Percentiles rank a stretch among this genome's conserved stretches.
These are phyloP conservation scores for Colletotrichum liaoningense DNA, from an alignment of 2,329 filamentous ascomycete genomes.

Conservation along the genomic window DNA sequence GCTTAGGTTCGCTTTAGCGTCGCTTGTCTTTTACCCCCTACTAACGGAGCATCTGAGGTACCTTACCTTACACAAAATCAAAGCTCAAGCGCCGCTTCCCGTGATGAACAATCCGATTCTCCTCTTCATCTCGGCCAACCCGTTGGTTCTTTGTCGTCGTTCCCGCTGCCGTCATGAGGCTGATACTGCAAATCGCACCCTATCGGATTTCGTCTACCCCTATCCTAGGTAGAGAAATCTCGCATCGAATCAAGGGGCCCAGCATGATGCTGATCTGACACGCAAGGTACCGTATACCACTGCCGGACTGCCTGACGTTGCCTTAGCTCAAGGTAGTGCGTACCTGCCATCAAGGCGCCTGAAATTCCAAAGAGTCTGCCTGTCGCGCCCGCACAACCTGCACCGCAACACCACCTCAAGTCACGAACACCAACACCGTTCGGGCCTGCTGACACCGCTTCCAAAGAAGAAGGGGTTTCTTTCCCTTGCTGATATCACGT, in stretches of 20 bases:
- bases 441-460: neutral
- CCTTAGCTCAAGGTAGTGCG: neutral
- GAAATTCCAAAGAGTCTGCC: neutral
- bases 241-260: constrained; percentile 13
- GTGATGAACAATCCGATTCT: neutral
- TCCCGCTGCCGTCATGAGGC: neutral
- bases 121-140: neutral
- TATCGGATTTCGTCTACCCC: constrained; percentile 9
- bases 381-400: constrained; percentile 2
- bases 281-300: neutral
- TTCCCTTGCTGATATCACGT: constrained; percentile 15
- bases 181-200: neutral
- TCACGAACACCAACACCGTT: neutral
- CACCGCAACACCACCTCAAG: neutral
- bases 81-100: neutral
- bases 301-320: neutral
- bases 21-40: neutral
- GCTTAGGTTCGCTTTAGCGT: neutral
- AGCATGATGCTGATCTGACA: constrained; percentile 26
- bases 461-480: neutral
- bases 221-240: constrained; percentile 14
- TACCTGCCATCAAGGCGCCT: neutral
- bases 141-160: constrained; percentile 13
- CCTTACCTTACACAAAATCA: neutral
- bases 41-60: neutral